Evolutionary conservation across 805 yeast species (phyloP), one percentile per base, ranked within the genome.

Genomic region (Starmerella stellata): DNA sequence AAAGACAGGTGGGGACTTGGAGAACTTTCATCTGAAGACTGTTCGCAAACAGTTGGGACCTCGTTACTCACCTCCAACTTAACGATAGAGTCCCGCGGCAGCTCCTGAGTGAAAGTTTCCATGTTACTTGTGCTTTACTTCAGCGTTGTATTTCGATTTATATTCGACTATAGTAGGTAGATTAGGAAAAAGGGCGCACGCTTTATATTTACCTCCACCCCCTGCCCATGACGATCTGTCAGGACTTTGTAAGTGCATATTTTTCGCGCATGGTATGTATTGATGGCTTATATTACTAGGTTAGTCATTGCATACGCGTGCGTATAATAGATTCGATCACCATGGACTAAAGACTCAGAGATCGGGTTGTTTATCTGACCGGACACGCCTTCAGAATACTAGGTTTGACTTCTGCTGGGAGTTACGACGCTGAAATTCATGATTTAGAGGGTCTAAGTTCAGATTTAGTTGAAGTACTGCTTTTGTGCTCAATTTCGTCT

Each of bases 41-140:
- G 40, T 1, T 41, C 48, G 43, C 44, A 34, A 17, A 20, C 25
- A 7, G 17, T 16, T 4, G 23, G 23, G 18, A 35, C 38, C 21
- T 27, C 34, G 39, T 41, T 43, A 44, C 48, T 45, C 48, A 45
- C 47, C 48, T 45, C 48, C 44, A 34, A 37, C 48, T 45, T 45
- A 37, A 41, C 41, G n/a, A n/a, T 39, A 27, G 37, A 18, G 21
- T 41, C 41, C 27, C 36, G 44, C 43, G 47, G 18, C 44, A 44
- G 34, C 36, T 36, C 37, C 37, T 39, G 47, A 38, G 36, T 37
- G 38, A 44, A 44, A 38, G 48, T 31, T 15, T 40, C 45, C 48
- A 44, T 44, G 15, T 21, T 37, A 15, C 14, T 29, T 29, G 14
- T 29, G 15, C 32, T 5, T 29, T 15, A 29, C 15, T 8, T 29